Evolutionary conservation across 805 yeast genomes (phyloP).

Genomic region (Pichia kluyveri): DNA sequence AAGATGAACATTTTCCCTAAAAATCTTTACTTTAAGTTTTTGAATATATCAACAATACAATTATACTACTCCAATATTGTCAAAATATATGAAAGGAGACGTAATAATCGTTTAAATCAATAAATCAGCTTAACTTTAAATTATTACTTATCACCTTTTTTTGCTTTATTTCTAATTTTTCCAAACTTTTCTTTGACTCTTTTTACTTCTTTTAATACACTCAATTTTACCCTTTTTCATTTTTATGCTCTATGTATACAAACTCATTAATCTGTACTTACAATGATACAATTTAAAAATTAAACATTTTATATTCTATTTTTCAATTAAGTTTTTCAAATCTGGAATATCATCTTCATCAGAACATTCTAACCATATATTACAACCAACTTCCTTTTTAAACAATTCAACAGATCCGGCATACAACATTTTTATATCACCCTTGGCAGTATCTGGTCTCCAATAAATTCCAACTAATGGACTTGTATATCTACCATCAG

Average conservation of each 20-base stretch:
- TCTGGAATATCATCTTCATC: constrained; percentile 68
- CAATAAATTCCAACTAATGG: constrained; percentile 82
- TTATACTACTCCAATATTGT: constrained; percentile 45
- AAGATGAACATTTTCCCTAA: constrained; percentile 18
- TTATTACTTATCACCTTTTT: neutral
- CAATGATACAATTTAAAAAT: too few species aligned
- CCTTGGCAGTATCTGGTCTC: constrained; percentile 81
- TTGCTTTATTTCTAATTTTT: neutral
- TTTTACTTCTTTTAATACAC: too few species aligned
- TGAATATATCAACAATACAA: constrained; percentile 45
- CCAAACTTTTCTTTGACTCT: neutral
- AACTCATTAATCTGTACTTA: too few species aligned
- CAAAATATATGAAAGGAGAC: constrained; percentile 21
- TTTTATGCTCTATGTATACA: too few species aligned
- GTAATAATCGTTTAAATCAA: constrained; percentile 14
- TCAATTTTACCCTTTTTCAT: too few species aligned
- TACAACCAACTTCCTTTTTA: constrained; percentile 71
- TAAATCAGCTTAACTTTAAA: neutral
- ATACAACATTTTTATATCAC: constrained; percentile 74
- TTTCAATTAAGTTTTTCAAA: constrained; percentile 31
- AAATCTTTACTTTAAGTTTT: constrained; percentile 40
- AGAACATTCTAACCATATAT: constrained; percentile 47
- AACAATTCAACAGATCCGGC: constrained; percentile 85
- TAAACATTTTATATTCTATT: neutral
- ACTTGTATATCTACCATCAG: constrained; percentile 62